These are phyloP conservation scores for Phialocephala sp. DNA, from an alignment of 2,329 filamentous ascomycete species.

Conservation along the genomic window DNA sequence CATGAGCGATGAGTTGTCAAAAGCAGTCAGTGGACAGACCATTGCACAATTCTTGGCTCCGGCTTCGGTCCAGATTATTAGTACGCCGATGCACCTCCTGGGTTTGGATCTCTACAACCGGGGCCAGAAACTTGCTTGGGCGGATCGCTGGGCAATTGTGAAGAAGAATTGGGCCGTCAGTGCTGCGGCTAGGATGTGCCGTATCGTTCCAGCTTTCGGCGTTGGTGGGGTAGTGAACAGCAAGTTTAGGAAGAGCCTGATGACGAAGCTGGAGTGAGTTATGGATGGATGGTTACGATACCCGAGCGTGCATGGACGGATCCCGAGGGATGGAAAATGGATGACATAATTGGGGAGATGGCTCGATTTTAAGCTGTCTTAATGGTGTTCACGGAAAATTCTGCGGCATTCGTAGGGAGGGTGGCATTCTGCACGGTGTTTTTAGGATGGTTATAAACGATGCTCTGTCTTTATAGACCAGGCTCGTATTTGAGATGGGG, in stretches of 20 bases:
- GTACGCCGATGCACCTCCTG: constrained; percentile 83
- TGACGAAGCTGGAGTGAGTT: constrained; percentile 47
- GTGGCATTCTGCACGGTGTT: background rate
- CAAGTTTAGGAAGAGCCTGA: constrained; percentile 69
- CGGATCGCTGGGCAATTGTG: constrained; percentile 71
- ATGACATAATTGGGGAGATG: background rate
- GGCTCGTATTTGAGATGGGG: background rate
- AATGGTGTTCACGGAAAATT: background rate
- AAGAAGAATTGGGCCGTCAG: constrained; percentile 77
- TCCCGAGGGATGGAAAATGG: background rate
- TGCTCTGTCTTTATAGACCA: background rate
- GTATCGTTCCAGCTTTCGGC: constrained; percentile 89
- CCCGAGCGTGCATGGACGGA: background rate
- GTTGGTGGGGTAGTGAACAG: constrained; percentile 86
- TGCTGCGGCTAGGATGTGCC: constrained; percentile 75
- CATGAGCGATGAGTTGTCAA: constrained; percentile 58
- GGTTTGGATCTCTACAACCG: constrained; percentile 89
- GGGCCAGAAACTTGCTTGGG: constrained; percentile 50
- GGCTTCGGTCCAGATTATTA: constrained; percentile 77
- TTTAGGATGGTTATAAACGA: background rate
- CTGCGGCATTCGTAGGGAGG: background rate
- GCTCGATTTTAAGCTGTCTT: background rate
- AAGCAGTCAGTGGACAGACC: constrained; percentile 57
- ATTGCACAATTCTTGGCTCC: constrained; percentile 82
- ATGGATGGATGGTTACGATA: constrained; percentile 3